A percentile compares a stretch with the other conserved stretches of the same genome.
phyloP scores from a whole-genome alignment of 257 asterid genomes.

The Perilla frutescens region DNA sequence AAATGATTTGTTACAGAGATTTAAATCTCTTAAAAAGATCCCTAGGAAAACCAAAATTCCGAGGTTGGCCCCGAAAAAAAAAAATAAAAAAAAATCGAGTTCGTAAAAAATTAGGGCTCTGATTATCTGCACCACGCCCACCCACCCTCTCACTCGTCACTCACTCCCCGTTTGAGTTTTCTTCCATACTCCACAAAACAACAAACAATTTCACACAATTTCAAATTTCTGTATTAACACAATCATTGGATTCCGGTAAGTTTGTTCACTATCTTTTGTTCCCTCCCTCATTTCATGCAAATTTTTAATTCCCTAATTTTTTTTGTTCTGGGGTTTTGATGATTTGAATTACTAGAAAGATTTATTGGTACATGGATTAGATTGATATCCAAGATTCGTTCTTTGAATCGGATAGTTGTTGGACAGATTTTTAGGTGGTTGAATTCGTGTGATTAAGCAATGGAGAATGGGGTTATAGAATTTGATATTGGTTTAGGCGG shows the following conservation, averaged over 20 bases:
- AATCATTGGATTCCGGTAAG: slow-evolving; percentile 38
- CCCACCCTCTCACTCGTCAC: slow-evolving; percentile 55
- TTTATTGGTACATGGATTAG: slow-evolving; percentile 32
- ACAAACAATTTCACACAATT: slow-evolving; percentile 16
- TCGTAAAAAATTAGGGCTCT: slow-evolving; percentile 51
- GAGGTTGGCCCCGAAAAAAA: slow-evolving; percentile 44
- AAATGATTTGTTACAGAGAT: too few relatives aligned
- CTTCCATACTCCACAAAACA: slow-evolving; percentile 28
- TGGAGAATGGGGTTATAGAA: slow-evolving; percentile 81
- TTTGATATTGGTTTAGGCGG: slow-evolving; percentile 85
- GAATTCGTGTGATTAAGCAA: slow-evolving; percentile 30
- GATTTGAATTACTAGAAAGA: slow-evolving; percentile 26
- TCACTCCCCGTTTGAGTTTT: slow-evolving; percentile 28
- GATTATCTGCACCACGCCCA: slow-evolving; percentile 62
- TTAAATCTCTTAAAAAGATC: slow-evolving; percentile 18
- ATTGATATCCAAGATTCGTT: background rate
- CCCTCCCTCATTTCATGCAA: slow-evolving; percentile 31
- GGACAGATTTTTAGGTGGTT: too few relatives aligned
- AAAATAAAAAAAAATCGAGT: slow-evolving; percentile 27
- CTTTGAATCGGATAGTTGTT: slow-evolving; percentile 19
- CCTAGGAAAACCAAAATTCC: slow-evolving; percentile 24
- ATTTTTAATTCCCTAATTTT: slow-evolving; percentile 26
- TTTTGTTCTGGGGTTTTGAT: slow-evolving; percentile 4
- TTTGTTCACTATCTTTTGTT: slow-evolving; percentile 13
- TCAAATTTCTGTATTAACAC: slow-evolving; percentile 15